A percentile compares a stretch with the other conserved stretches of the same genome.
Evolutionary conservation across 2,329 filamentous ascomycete species (phyloP).

Genomic region (Malbranchea zuffiana): DNA sequence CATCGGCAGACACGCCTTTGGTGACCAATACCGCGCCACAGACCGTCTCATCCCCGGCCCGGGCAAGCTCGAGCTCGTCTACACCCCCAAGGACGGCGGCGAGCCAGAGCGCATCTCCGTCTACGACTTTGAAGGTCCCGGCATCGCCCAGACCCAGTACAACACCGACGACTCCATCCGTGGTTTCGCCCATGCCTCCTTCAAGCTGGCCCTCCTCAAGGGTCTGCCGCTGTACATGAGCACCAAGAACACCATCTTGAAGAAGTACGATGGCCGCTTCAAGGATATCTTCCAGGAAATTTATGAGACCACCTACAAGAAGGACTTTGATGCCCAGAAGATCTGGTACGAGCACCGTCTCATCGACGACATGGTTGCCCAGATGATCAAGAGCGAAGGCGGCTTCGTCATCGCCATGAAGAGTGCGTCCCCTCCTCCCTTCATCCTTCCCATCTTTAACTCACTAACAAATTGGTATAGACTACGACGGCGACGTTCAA

Average conservation of each 20-base stretch:
- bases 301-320: constrained; percentile 78
- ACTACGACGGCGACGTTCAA: constrained; percentile 98
- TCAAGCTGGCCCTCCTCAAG: constrained; percentile 89
- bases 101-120: constrained; percentile 79
- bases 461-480: constrained; percentile 38
- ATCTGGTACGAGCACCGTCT: constrained; percentile 99
- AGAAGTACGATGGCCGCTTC: constrained; percentile 97
- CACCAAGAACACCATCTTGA: constrained; percentile 99
- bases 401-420: constrained; percentile 97
- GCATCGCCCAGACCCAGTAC: constrained; percentile 91
- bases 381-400: constrained; percentile 98
- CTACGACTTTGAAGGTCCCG: constrained; percentile 74
- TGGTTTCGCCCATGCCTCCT: constrained; percentile 90
- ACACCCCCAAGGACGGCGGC: constrained; percentile 62
- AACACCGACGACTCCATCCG: constrained; percentile 94
- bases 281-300: constrained; percentile 99
- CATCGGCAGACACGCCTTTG: constrained; percentile 95
- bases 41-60: constrained; percentile 72
- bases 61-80: constrained; percentile 90
- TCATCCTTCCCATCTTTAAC: constrained; percentile 11
- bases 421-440: constrained; percentile 51
- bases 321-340: constrained; percentile 75
- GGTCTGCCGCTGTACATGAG: constrained; percentile 94
- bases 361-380: constrained; percentile 99
- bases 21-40: constrained; percentile 96